Evolutionary conservation across 768 basidiomycete species (phyloP), one percentile per base, ranked within the genome.

Genomic region (Suillus placidus): DNA sequence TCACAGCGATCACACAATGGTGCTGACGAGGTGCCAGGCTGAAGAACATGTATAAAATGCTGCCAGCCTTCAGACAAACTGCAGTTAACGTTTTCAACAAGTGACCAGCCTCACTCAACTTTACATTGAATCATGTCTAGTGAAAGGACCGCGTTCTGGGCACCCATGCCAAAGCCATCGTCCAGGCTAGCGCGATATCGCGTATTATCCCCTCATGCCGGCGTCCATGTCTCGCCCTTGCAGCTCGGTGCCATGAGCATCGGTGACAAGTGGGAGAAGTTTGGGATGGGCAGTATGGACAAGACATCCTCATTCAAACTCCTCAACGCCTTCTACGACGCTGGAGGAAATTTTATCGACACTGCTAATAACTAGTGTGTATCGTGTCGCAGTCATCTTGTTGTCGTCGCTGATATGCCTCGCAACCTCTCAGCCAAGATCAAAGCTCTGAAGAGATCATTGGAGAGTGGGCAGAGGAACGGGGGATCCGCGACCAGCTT

Each of bases 201-300:
- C 16, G 67, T 67, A 16, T 71, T 84, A 18, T 79, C 81, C 0
- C 78, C 81, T 7, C 54, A 68, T 13, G 81, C 84, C 0, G 80
- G 82, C 16, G 72, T 85, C 32, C 80, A 79, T 52, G 85, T 85
- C n/a, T 86, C 84, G 2, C 83, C 85, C 0, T 70, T 85, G n/a
- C 76, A 76, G 49, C 80, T 86, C 30, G 84, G 84, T 3, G 84
- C 78, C 4, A 81, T 82, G 82, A 82, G 76, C 72, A 80, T 84
- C 40, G 82, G 84, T 8, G 79, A 83, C 66, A 76, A 80, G 61
- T 83, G 83, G 84, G 71, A 68, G 0, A 30, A 70, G 13, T 45
- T 63, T 23, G 72, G 80, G 35, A 69, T 79, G 78, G 84, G 85
- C 14, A 62, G 70, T 3, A 82, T 83, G 79, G 67, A 73, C 68